phyloP scores from a whole-genome alignment of 345 rosid species.

The Noccaea caerulescens region DNA sequence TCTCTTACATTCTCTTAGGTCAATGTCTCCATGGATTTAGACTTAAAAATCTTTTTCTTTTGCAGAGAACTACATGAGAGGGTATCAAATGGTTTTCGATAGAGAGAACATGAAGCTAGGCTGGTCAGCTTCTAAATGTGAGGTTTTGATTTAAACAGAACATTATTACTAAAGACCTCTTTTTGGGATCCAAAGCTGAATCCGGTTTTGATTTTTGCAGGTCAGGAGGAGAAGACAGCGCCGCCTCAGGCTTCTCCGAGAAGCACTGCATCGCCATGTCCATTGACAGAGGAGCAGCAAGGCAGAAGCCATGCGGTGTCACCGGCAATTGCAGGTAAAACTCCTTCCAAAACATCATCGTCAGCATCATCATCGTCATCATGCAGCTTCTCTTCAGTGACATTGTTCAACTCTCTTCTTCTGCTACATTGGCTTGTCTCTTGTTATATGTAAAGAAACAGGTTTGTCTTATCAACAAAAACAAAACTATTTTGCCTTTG shows the following conservation, averaged over 20 bases:
- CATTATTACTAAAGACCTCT: constrained; percentile 1
- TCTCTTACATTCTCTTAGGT: background rate
- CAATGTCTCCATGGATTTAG: background rate
- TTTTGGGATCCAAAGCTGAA: background rate
- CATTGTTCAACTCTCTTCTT: constrained; percentile 45
- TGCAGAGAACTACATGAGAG: constrained; percentile 90
- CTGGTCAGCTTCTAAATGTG: constrained; percentile 85
- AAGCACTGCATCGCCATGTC: constrained; percentile 50
- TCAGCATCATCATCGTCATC: constrained; percentile 48
- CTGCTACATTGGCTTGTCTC: constrained; percentile 38
- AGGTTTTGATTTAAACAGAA: constrained; percentile 39
- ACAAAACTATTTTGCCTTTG: constrained; percentile 28
- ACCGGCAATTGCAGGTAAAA: constrained; percentile 85
- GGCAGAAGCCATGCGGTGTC: constrained; percentile 61
- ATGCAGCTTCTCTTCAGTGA: constrained; percentile 43
- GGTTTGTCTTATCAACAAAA: constrained; percentile 16
- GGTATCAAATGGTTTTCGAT: constrained; percentile 79
- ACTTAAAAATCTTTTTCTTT: background rate
- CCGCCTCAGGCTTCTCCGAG: constrained; percentile 54
- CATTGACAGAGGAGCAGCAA: constrained; percentile 73
- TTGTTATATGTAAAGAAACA: constrained; percentile 38
- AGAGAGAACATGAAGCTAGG: constrained; percentile 79
- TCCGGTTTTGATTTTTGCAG: constrained; percentile 44
- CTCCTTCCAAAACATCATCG: constrained; percentile 65
- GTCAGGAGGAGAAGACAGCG: constrained; percentile 56